A percentile compares a stretch with the other conserved stretches of the same genome.
These are phyloP conservation scores for Xylaria sp. DNA, from an alignment of 495 filamentous ascomycete species.

Conservation along the genomic window DNA sequence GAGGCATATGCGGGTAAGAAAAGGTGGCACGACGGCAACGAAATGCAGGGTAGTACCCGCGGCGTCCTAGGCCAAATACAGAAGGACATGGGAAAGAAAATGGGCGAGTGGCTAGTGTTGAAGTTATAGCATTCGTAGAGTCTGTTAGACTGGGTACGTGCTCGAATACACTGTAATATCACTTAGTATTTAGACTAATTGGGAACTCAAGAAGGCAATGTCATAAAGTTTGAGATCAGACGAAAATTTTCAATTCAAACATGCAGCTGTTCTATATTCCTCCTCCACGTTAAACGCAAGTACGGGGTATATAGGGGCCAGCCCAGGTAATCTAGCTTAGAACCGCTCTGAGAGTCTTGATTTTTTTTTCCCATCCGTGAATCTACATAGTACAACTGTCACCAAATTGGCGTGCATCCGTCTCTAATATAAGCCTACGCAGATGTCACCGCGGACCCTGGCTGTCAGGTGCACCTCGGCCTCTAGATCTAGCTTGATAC, in stretches of 20 bases:
- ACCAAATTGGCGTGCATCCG: neutral
- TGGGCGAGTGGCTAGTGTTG: slow-evolving; percentile 55
- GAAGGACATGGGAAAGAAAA: slow-evolving; percentile 21
- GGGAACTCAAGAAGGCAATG: neutral
- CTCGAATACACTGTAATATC: neutral
- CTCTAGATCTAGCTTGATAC: slow-evolving; percentile 57
- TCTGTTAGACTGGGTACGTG: neutral
- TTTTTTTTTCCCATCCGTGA: slow-evolving; percentile 6
- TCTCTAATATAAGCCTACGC: slow-evolving; percentile 42
- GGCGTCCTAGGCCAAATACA: slow-evolving; percentile 45
- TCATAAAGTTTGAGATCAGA: neutral
- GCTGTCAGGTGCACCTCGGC: slow-evolving; percentile 56
- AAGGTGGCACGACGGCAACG: slow-evolving; percentile 70
- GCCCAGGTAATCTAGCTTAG: slow-evolving; percentile 21
- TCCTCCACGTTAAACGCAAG: slow-evolving; percentile 8
- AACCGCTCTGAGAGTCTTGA: slow-evolving; percentile 3
- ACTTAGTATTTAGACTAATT: neutral
- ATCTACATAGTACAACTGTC: slow-evolving; percentile 2
- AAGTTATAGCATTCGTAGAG: slow-evolving; percentile 49
- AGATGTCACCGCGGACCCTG: slow-evolving; percentile 54
- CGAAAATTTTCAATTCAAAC: neutral
- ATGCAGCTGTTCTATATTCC: neutral
- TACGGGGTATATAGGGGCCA: slow-evolving; percentile 20
- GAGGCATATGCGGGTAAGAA: slow-evolving; percentile 79
- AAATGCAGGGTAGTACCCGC: slow-evolving; percentile 68